Evolutionary conservation across 768 basidiomycete genomes (phyloP).

Genomic region (Lentinula sp.): DNA sequence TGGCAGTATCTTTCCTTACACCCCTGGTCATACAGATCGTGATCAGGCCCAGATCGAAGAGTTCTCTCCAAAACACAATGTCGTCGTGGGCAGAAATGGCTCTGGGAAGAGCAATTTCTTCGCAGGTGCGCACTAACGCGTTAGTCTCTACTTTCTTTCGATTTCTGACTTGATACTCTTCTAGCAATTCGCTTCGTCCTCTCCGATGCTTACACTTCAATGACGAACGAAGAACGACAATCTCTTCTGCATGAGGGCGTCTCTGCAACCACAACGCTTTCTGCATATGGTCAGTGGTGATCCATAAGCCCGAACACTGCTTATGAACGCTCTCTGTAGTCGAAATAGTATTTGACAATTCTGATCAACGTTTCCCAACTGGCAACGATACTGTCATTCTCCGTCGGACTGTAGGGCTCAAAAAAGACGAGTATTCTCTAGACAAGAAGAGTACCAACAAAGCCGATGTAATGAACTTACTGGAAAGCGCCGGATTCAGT

Average conservation of each 20-base stretch:
- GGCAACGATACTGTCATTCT: constrained; percentile 82
- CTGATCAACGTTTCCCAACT: constrained; percentile 91
- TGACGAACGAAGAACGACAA: constrained; percentile 90
- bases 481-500: constrained; percentile 96
- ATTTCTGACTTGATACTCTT: not conserved
- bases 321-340: constrained; percentile 31
- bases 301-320: not conserved
- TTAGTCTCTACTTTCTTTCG: not conserved
- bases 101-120: constrained; percentile 99
- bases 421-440: constrained; percentile 98
- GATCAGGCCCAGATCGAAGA: constrained; percentile 93
- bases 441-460: constrained; percentile 95
- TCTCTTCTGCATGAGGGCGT: constrained; percentile 93
- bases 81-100: constrained; percentile 96
- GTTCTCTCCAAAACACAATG: constrained; percentile 90
- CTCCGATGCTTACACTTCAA: constrained; percentile 95
- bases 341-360: constrained; percentile 95
- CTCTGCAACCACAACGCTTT: constrained; percentile 80
- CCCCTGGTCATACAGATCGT: constrained; percentile 43
- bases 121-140: constrained; percentile 50
- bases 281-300: constrained; percentile 68
- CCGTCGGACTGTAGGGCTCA: constrained; percentile 90
- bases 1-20: not conserved
- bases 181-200: constrained; percentile 95
- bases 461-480: constrained; percentile 95